Percentiles rank a stretch among this genome's conserved stretches.
Evolutionary conservation across 257 asterid species (phyloP).

Genomic region (Salvia rosmarinus): DNA sequence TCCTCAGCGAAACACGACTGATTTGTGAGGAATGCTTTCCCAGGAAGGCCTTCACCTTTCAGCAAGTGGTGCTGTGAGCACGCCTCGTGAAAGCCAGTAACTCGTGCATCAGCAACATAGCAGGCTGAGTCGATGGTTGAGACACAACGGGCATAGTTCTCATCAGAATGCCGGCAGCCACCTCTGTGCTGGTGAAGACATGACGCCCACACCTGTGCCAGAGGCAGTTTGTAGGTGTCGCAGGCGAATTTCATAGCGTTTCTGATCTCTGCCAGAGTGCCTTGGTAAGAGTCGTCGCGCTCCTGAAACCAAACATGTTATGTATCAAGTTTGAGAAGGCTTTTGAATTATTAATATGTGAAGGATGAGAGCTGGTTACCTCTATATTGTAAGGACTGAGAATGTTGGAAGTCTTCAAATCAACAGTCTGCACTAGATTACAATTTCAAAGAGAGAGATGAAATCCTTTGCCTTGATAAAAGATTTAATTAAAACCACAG

Average conservation of each 20-base stretch:
- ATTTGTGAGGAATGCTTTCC: slow-evolving; percentile 71
- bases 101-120: slow-evolving; percentile 59
- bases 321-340: slow-evolving; percentile 23
- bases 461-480: background rate
- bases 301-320: slow-evolving; percentile 43
- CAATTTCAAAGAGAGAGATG: background rate
- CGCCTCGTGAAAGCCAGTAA: slow-evolving; percentile 62
- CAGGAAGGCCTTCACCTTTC: slow-evolving; percentile 79
- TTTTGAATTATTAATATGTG: slow-evolving; percentile 3
- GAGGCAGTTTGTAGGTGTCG: slow-evolving; percentile 56
- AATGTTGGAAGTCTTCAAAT: slow-evolving; percentile 56
- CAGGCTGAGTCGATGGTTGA: slow-evolving; percentile 73
- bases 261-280: slow-evolving; percentile 58
- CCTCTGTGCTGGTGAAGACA: slow-evolving; percentile 65
- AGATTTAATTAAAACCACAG: background rate
- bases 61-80: slow-evolving; percentile 82
- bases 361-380: slow-evolving; percentile 39
- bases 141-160: slow-evolving; percentile 59
- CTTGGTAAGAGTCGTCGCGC: slow-evolving; percentile 47
- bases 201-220: slow-evolving; percentile 82
- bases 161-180: slow-evolving; percentile 70
- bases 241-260: slow-evolving; percentile 55
- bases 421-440: slow-evolving; percentile 59
- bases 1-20: slow-evolving; percentile 73
- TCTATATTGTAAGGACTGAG: slow-evolving; percentile 43